Evolutionary conservation across 495 filamentous ascomycete species (phyloP).

Genomic region (Aspergillus nanangensis): DNA sequence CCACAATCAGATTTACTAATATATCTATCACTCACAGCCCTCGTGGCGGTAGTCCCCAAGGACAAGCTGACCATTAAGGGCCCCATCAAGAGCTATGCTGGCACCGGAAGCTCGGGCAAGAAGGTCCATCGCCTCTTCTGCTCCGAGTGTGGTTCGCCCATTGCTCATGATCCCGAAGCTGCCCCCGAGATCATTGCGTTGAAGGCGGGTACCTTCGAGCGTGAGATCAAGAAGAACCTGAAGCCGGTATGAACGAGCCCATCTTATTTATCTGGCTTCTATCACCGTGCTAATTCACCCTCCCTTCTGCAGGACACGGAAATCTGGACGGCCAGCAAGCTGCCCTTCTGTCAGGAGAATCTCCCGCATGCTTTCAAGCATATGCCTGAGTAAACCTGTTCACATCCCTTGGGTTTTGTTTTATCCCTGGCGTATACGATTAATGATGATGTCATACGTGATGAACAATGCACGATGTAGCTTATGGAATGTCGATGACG

Average conservation of each 20-base stretch:
- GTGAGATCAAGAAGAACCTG: constrained; percentile 60
- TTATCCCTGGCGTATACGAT: constrained; percentile 5
- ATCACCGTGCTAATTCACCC: neutral
- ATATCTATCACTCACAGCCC: too few relatives aligned
- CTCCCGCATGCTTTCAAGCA: constrained; percentile 55
- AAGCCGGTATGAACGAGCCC: constrained; percentile 48
- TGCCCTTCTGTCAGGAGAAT: constrained; percentile 64
- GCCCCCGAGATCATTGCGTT: constrained; percentile 64
- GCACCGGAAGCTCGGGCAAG: constrained; percentile 51
- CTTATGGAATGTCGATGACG: neutral
- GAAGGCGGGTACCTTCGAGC: constrained; percentile 60
- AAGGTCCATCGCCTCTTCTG: constrained; percentile 65
- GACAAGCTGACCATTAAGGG: constrained; percentile 56
- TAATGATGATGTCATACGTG: constrained; percentile 1
- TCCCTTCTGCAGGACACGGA: constrained; percentile 50
- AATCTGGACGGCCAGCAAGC: constrained; percentile 65
- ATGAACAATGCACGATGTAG: constrained; percentile 5
- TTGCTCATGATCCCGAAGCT: constrained; percentile 64
- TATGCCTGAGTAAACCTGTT: constrained; percentile 60
- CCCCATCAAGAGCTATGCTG: constrained; percentile 57
- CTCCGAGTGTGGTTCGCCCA: constrained; percentile 63
- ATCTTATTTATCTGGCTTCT: neutral
- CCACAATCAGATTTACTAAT: too few relatives aligned
- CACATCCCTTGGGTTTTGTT: neutral
- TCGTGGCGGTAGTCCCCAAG: constrained; percentile 63